Evolutionary conservation across 257 asterid genomes (phyloP).

Genomic region (Solanum paucissectum): DNA sequence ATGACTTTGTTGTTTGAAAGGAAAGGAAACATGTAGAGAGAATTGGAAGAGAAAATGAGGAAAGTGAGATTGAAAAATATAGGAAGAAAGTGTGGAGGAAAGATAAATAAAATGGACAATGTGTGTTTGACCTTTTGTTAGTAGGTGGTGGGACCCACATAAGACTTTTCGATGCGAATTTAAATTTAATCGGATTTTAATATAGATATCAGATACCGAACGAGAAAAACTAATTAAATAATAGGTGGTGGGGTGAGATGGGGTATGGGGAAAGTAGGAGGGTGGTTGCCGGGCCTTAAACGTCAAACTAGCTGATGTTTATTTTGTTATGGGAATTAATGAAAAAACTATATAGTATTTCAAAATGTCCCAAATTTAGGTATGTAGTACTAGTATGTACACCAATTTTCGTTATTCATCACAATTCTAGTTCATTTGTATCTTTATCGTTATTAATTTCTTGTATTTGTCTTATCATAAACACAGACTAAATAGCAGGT

Average conservation of each 20-base stretch:
- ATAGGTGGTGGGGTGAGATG: background rate
- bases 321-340: background rate
- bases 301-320: slow-evolving; percentile 12
- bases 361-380: background rate
- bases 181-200: no score
- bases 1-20: slow-evolving; percentile 5
- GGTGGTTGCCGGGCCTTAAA: slow-evolving; percentile 19
- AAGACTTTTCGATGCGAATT: background rate
- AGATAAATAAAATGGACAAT: slow-evolving; percentile 19
- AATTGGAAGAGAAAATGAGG: background rate
- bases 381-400: background rate
- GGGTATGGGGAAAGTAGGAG: background rate
- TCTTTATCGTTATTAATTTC: background rate
- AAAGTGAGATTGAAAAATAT: slow-evolving; percentile 1
- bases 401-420: background rate
- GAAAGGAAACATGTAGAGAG: background rate
- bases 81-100: slow-evolving; percentile 33
- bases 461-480: background rate
- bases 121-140: slow-evolving; percentile 39
- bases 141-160: background rate
- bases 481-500: background rate
- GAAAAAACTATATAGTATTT: background rate
- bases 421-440: background rate
- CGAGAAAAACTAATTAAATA: no score
- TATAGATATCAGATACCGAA: background rate